These are phyloP conservation scores for Extremus antarcticus DNA, from an alignment of 495 filamentous ascomycete genomes.

Conservation along the genomic window DNA sequence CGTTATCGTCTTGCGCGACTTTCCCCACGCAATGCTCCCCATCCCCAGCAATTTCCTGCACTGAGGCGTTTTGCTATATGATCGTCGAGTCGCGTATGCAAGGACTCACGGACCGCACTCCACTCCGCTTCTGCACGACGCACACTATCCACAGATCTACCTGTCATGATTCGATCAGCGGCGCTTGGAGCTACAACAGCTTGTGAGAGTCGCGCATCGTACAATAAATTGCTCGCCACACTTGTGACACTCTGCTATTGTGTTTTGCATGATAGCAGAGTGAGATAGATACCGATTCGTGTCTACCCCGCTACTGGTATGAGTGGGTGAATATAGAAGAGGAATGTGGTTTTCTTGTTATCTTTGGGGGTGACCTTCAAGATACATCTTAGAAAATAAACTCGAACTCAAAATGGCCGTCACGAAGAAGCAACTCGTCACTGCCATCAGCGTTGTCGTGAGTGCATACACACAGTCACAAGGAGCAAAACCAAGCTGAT, in stretches of 20 bases:
- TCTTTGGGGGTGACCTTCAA: no score
- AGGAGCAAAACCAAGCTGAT: background rate
- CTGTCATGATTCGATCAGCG: background rate
- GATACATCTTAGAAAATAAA: no score
- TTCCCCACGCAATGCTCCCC: no score
- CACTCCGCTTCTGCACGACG: background rate
- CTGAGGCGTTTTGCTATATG: no score
- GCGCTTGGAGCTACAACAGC: background rate
- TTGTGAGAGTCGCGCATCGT: no score
- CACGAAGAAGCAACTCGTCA: constrained; percentile 17
- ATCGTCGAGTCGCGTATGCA: no score
- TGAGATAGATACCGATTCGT: no score
- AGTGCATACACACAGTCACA: background rate
- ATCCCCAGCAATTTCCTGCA: no score
- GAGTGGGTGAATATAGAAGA: background rate
- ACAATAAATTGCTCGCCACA: no score
- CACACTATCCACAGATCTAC: background rate
- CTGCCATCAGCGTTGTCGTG: constrained; percentile 18
- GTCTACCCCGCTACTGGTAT: background rate
- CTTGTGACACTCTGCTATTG: background rate
- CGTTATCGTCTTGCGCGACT: background rate
- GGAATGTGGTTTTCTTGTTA: no score
- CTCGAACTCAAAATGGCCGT: constrained; percentile 7
- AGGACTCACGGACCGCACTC: no score
- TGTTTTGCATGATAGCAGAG: no score